phyloP scores from a whole-genome alignment of 2,329 filamentous ascomycete genomes.

The Microcera coccophila region DNA sequence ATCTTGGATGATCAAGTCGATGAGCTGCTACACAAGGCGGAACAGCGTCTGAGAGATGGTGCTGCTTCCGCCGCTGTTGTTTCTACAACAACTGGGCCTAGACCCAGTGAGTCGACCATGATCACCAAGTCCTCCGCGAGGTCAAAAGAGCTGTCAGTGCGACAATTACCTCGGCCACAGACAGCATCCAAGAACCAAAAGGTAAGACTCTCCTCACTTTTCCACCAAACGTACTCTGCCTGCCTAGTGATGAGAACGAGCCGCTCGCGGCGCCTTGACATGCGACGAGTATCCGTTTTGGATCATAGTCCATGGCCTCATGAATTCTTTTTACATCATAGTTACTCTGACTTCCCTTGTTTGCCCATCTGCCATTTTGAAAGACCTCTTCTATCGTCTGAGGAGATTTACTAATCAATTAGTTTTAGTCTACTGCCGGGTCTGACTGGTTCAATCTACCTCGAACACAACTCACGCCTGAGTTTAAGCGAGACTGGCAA shows the following conservation, averaged over 20 bases:
- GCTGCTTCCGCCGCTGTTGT: slow-evolving; percentile 13
- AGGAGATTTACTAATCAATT: slow-evolving; percentile 15
- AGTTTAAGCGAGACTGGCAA: slow-evolving; percentile 85
- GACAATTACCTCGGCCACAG: slow-evolving; percentile 21
- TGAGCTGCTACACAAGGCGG: slow-evolving; percentile 32
- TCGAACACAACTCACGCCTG: slow-evolving; percentile 75
- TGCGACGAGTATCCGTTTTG: slow-evolving; percentile 40
- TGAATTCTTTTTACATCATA: slow-evolving; percentile 57
- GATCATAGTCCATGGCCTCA: slow-evolving; percentile 55
- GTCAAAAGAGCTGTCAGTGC: slow-evolving; percentile 23
- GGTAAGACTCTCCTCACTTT: slow-evolving; percentile 22
- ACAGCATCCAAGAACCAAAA: slow-evolving; percentile 23
- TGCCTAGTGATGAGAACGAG: slow-evolving; percentile 39
- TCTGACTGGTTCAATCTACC: slow-evolving; percentile 84
- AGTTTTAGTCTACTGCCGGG: slow-evolving; percentile 59
- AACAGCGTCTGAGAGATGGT: slow-evolving; percentile 29
- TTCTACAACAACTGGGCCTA: slow-evolving; percentile 11
- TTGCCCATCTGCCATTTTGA: no score
- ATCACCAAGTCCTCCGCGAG: not conserved
- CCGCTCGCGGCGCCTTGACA: slow-evolving; percentile 37
- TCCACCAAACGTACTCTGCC: slow-evolving; percentile 2
- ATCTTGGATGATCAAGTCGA: slow-evolving; percentile 30
- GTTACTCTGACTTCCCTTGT: slow-evolving; percentile 62
- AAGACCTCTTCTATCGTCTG: not conserved
- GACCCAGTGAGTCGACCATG: slow-evolving; percentile 9